Percentiles rank a stretch among this genome's conserved stretches.
Conservation (phyloP, 1,284 basidiomycete genomes). For the Ganoderma lingzhi region DNA sequence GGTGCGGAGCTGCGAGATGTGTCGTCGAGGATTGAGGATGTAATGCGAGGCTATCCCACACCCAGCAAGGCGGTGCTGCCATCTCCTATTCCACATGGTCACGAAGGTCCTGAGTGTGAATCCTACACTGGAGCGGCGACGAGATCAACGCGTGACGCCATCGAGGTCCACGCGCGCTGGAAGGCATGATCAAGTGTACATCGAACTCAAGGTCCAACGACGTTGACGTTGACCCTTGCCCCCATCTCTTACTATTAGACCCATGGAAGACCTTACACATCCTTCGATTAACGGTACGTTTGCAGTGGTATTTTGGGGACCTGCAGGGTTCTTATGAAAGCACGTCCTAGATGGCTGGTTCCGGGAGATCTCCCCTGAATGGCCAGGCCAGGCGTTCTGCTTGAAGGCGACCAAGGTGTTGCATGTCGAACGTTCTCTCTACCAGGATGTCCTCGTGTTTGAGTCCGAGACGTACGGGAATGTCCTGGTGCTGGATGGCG, state of each 20-base stretch:
- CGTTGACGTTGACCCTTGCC: background rate
- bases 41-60: background rate
- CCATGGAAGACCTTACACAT: background rate
- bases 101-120: background rate
- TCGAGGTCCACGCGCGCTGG: background rate
- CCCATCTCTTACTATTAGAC: no score
- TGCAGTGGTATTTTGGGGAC: background rate
- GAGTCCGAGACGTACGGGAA: conserved; percentile 96
- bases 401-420: conserved; percentile 95
- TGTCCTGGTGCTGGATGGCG: conserved; percentile 95
- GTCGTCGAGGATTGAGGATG: background rate
- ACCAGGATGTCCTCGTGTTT: conserved; percentile 96
- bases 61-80: background rate
- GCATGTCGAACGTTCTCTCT: conserved; percentile 93
- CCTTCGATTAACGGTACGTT: background rate
- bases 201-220: background rate
- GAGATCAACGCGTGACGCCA: conserved; percentile 2
- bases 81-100: background rate
- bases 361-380: conserved; percentile 95
- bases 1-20: background rate
- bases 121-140: background rate
- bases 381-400: conserved; percentile 97
- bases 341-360: conserved; percentile 90
- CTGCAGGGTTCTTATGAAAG: background rate
- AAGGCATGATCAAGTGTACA: background rate